Base-by-base conservation (phyloP, 2,329 filamentous ascomycete genomes). In the Colletotrichum falcatum region DNA sequence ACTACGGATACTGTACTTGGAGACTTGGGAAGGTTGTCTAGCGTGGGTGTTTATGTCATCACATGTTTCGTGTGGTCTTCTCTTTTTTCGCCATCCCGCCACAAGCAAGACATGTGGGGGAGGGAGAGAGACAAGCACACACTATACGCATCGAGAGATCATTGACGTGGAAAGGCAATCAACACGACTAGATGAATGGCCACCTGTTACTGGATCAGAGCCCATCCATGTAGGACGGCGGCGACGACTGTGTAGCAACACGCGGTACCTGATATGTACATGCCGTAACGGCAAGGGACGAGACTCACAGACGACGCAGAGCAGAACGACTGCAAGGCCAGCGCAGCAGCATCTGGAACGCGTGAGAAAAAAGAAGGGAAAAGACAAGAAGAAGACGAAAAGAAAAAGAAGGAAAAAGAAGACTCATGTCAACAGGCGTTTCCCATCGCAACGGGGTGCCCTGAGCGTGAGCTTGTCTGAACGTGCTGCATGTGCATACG, bases 11-110 rank as follows among this genome's bases (percentile, higher is more conserved):
- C n/a, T n/a, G n/a, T n/a, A n/a, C n/a, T n/a, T n/a, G n/a, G n/a
- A n/a, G n/a, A n/a, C n/a, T n/a, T n/a, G n/a, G n/a, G n/a, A n/a
- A n/a, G 30, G 12, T 20, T n/a, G n/a, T 20, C 39, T 70, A 49
- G 67, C 51, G 67, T 56, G 6, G 14, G 9, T 44, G 64, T 54
- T 71, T 71, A 67, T 71, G 68, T 68, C 68, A 71, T 71, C 64
- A 63, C 37, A 63, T 71, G 68, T 63, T 71, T 71, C 64, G 56
- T 42, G 42, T 66, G 62, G 55, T 66, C 49, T 44, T 49, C 28
- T 14, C n/a, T 33, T 53, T 61, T 59, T 65, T 35, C 39, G 58
- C 58, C 58, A 49, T 61, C 30, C 58, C 59, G 44, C 59, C 59
- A 51, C 59, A 37, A 48, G 44, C 44, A 46, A 46, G 33, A 51